phyloP scores from a whole-genome alignment of 257 asterid species.

The Hygrophila difformis region DNA sequence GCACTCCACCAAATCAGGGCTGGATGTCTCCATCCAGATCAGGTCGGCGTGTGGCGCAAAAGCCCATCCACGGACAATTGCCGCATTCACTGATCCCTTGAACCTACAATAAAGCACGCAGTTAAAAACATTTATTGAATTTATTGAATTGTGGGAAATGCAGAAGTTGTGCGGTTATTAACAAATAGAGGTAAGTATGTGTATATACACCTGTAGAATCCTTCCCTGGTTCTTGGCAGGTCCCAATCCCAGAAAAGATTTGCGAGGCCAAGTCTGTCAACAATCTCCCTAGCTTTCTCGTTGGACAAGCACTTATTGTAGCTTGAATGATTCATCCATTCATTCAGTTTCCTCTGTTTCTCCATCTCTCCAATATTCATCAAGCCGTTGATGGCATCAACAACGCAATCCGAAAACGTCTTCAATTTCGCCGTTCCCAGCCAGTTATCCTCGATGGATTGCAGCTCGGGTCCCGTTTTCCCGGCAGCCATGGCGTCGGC shows the following conservation, averaged over 20 bases:
- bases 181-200: no score
- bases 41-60: conserved; percentile 66
- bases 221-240: conserved; percentile 88
- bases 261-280: conserved; percentile 45
- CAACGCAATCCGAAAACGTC: conserved; percentile 69
- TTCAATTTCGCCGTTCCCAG: conserved; percentile 54
- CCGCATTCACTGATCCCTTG: conserved; percentile 74
- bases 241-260: conserved; percentile 93
- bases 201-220: conserved; percentile 48
- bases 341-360: conserved; percentile 67
- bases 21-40: conserved; percentile 91
- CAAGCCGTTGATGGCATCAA: conserved; percentile 52
- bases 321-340: conserved; percentile 62
- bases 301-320: conserved; percentile 61
- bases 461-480: conserved; percentile 75
- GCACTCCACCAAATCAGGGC: conserved; percentile 85
- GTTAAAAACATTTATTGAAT: no score
- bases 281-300: conserved; percentile 65
- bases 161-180: no score
- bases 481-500: conserved; percentile 79
- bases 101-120: conserved; percentile 11
- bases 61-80: conserved; percentile 83
- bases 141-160: no score
- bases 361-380: conserved; percentile 47
- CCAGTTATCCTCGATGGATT: conserved; percentile 82